phyloP scores from a whole-genome alignment of 441 rosid genomes.

The Codiaeum variegatum region DNA sequence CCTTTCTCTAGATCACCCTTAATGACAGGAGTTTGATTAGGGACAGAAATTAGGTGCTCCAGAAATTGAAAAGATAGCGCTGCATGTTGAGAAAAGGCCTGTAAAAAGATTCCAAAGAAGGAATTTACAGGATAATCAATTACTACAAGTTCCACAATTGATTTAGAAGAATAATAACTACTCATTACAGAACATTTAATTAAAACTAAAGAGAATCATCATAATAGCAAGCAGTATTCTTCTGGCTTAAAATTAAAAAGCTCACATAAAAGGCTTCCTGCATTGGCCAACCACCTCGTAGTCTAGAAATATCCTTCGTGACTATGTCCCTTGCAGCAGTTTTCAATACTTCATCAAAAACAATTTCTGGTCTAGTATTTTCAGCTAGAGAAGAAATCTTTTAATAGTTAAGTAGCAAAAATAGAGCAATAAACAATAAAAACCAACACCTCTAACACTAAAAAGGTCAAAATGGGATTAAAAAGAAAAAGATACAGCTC shows the following conservation, averaged over 20 bases:
- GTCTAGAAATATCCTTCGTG: conserved; percentile 94
- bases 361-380: conserved; percentile 70
- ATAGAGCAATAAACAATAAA: conserved; percentile 12
- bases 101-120: conserved; percentile 19
- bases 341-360: conserved; percentile 81
- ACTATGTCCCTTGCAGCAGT: conserved; percentile 85
- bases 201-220: background rate
- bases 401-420: conserved; percentile 42
- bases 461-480: conserved; percentile 17
- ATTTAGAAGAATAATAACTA: background rate
- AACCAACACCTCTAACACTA: conserved; percentile 15
- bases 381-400: conserved; percentile 89
- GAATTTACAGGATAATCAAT: background rate
- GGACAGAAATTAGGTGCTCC: conserved; percentile 76
- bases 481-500: conserved; percentile 74
- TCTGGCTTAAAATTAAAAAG: conserved; percentile 19
- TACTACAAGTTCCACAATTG: background rate
- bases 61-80: conserved; percentile 74
- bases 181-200: background rate
- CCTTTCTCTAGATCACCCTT: conserved; percentile 65
- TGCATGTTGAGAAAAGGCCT: conserved; percentile 90
- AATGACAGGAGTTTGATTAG: conserved; percentile 49
- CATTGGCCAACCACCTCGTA: conserved; percentile 99
- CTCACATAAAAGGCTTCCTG: conserved; percentile 96
- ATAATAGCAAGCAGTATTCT: conserved; percentile 11